Conservation (phyloP, 2,329 filamentous ascomycete genomes). For the Colletotrichum noveboracense region DNA sequence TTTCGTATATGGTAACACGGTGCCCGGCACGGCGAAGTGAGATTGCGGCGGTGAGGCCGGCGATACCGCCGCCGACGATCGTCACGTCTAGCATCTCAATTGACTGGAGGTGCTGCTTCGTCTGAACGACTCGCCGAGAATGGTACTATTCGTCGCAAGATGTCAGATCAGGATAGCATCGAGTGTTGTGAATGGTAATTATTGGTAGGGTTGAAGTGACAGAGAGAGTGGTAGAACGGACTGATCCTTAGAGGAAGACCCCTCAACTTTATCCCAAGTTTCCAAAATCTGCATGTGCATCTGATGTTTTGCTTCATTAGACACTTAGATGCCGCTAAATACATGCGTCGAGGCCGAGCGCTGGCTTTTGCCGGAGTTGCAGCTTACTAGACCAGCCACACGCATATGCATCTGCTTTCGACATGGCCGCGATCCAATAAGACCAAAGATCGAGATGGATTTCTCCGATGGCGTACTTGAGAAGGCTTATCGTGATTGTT, state of each 20-base stretch:
- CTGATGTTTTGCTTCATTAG: background rate
- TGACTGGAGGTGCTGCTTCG: background rate
- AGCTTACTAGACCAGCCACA: background rate
- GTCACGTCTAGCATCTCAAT: conserved; percentile 21
- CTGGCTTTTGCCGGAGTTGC: background rate
- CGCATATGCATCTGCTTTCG: background rate
- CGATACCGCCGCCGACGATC: conserved; percentile 42
- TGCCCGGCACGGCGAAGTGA: conserved; percentile 39
- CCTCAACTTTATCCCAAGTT: background rate
- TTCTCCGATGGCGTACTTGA: background rate
- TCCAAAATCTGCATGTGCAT: background rate
- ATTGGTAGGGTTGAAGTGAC: background rate
- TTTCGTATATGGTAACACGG: conserved; percentile 39
- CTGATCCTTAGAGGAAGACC: background rate
- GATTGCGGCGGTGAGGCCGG: conserved; percentile 38
- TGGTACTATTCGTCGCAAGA: background rate
- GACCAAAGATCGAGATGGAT: background rate
- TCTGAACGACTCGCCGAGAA: too few species aligned
- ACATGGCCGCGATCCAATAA: background rate
- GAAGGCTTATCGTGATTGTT: background rate
- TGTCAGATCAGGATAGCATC: background rate
- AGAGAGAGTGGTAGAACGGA: background rate
- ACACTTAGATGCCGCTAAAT: background rate
- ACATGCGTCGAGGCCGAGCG: background rate
- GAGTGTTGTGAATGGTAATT: background rate